Conservation (phyloP, 352 stramenopile species). For the Phytophthora capsici region DNA sequence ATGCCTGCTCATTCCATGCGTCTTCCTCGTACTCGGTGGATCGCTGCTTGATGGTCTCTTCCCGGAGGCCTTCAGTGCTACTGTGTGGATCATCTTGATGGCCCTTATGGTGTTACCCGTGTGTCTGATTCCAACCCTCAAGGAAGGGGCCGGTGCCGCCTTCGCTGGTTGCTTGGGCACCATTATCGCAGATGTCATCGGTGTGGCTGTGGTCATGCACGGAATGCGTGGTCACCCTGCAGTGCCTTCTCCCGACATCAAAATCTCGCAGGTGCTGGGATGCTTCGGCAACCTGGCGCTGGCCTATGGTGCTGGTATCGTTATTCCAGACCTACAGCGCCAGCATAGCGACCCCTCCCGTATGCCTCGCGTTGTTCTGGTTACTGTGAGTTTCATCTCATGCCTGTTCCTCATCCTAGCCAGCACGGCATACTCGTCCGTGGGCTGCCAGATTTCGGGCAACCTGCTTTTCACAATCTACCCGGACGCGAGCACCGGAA, state of each 20-base stretch:
- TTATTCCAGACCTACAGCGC: slow-evolving; percentile 60
- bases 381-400: slow-evolving; percentile 48
- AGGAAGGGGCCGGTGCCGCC: slow-evolving; percentile 44
- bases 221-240: slow-evolving; percentile 43
- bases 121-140: slow-evolving; percentile 54
- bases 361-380: slow-evolving; percentile 55
- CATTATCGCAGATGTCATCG: slow-evolving; percentile 54
- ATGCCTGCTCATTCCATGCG: slow-evolving; percentile 47
- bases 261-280: slow-evolving; percentile 44
- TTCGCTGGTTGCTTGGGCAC: slow-evolving; percentile 56
- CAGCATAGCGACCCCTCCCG: slow-evolving; percentile 53
- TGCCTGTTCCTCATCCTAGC: slow-evolving; percentile 48
- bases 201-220: slow-evolving; percentile 40
- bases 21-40: slow-evolving; percentile 57
- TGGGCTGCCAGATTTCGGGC: slow-evolving; percentile 60
- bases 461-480: slow-evolving; percentile 66
- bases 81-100: slow-evolving; percentile 63
- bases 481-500: slow-evolving; percentile 21
- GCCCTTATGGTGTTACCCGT: slow-evolving; percentile 48
- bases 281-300: slow-evolving; percentile 65
- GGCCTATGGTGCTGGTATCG: slow-evolving; percentile 58
- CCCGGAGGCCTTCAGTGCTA: slow-evolving; percentile 39
- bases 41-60: slow-evolving; percentile 47
- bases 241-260: slow-evolving; percentile 39
- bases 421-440: slow-evolving; percentile 39